Evolutionary conservation across 1,284 basidiomycete genomes (phyloP).

Genomic region (Paramarasmius palmivorus): DNA sequence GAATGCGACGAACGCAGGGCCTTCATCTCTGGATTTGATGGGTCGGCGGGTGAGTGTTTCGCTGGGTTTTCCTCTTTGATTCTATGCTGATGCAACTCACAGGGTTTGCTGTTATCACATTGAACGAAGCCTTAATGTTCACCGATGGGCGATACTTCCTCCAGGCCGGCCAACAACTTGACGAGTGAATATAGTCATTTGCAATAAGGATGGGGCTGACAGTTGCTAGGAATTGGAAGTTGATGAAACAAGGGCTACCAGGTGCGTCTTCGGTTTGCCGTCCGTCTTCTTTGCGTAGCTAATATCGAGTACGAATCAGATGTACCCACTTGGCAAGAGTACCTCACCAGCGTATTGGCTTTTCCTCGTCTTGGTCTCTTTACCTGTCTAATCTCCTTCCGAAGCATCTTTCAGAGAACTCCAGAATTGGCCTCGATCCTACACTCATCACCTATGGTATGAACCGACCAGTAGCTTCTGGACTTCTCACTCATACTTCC

Average conservation of each 20-base stretch:
- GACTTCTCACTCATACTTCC: slow-evolving; percentile 1
- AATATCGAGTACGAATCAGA: slow-evolving; percentile 38
- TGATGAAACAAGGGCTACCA: slow-evolving; percentile 89
- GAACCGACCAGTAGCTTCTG: slow-evolving; percentile 19
- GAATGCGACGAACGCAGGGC: slow-evolving; percentile 82
- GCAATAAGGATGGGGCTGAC: background rate
- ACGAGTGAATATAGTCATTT: slow-evolving; percentile 50
- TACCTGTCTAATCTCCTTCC: slow-evolving; percentile 7
- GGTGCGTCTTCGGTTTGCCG: slow-evolving; percentile 37
- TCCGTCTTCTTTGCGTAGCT: slow-evolving; percentile 5
- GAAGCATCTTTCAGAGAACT: slow-evolving; percentile 62
- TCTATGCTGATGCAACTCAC: slow-evolving; percentile 5
- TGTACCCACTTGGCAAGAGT: slow-evolving; percentile 90
- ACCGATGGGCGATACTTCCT: slow-evolving; percentile 95
- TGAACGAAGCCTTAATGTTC: slow-evolving; percentile 74
- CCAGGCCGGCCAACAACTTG: slow-evolving; percentile 89
- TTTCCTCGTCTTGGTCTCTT: background rate
- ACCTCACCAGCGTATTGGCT: slow-evolving; percentile 65
- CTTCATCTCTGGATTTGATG: slow-evolving; percentile 91
- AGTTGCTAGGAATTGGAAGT: slow-evolving; percentile 75
- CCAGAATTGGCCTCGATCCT: slow-evolving; percentile 82
- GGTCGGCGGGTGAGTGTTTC: slow-evolving; percentile 74
- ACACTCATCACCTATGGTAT: slow-evolving; percentile 69
- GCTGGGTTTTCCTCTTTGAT: background rate
- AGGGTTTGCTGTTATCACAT: slow-evolving; percentile 84